Evolutionary conservation across 768 basidiomycete species (phyloP).

Genomic region (Mycena indigotica): DNA sequence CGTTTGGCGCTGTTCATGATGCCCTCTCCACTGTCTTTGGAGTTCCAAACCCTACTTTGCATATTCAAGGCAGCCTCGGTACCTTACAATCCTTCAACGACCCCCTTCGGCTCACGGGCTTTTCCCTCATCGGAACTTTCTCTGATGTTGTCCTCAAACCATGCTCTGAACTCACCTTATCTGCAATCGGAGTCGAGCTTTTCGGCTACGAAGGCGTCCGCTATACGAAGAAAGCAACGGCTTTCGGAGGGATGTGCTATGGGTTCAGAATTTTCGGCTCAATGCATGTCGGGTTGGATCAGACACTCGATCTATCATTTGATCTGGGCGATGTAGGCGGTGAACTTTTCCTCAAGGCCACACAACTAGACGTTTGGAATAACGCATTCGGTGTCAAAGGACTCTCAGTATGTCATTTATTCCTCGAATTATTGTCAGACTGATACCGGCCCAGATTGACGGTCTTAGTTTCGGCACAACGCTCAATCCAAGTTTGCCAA

Average conservation of each 20-base stretch:
- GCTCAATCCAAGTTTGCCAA: not conserved
- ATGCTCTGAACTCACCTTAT: constrained; percentile 1
- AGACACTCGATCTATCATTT: constrained; percentile 2
- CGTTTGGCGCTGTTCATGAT: constrained; percentile 1
- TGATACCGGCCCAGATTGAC: not conserved
- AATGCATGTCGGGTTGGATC: not conserved
- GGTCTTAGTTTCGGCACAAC: not conserved
- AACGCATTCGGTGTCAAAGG: constrained; percentile 10
- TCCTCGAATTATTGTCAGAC: not conserved
- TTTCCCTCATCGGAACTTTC: not conserved
- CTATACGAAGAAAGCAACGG: not conserved
- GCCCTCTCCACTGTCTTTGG: not conserved
- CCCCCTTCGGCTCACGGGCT: not conserved
- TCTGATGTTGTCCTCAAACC: not conserved
- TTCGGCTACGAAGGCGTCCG: not conserved
- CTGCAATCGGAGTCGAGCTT: not conserved
- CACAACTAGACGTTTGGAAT: not conserved
- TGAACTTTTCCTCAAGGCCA: not conserved
- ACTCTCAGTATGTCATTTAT: not conserved
- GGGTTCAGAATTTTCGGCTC: not conserved
- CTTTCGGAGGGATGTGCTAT: not conserved
- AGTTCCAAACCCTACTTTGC: constrained; percentile 1
- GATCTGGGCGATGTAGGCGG: not conserved
- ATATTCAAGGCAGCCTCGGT: not conserved
- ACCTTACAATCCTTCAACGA: not conserved